These are phyloP conservation scores for Mortierella polycephala DNA, from an alignment of 371 early-diverging fungal species.

Conservation along the genomic window DNA sequence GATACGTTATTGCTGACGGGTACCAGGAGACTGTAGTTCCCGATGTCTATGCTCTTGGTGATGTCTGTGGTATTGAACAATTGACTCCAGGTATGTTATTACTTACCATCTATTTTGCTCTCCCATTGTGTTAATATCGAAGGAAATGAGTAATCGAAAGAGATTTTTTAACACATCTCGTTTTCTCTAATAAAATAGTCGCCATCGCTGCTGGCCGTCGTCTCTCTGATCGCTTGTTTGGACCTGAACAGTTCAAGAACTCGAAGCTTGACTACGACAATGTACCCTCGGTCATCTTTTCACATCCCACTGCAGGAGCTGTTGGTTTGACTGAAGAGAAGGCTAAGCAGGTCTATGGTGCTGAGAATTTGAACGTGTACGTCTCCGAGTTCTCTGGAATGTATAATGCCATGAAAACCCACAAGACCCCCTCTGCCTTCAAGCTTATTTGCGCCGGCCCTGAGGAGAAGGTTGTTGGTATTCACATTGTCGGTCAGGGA, in stretches of 20 bases:
- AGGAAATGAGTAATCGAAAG: not conserved
- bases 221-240: conserved; percentile 94
- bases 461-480: conserved; percentile 95
- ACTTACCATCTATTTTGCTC: no score
- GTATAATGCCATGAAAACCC: conserved; percentile 88
- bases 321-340: conserved; percentile 90
- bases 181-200: conserved; percentile 55
- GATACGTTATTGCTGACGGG: conserved; percentile 83
- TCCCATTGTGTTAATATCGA: not conserved
- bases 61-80: conserved; percentile 91
- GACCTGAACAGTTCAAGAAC: conserved; percentile 71
- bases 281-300: conserved; percentile 97
- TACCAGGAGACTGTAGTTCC: conserved; percentile 83
- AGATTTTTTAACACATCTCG: not conserved
- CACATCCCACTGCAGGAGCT: conserved; percentile 93
- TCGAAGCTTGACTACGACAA: conserved; percentile 91
- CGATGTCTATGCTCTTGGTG: conserved; percentile 92
- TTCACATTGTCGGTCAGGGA: conserved; percentile 94
- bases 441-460: conserved; percentile 88
- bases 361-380: conserved; percentile 87
- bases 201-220: conserved; percentile 96
- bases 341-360: conserved; percentile 81
- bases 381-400: conserved; percentile 89
- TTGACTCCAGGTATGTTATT: conserved; percentile 84
- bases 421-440: conserved; percentile 90